Evolutionary conservation across 306 rosid genomes (phyloP).

Genomic region (Cucumis cinereus): DNA sequence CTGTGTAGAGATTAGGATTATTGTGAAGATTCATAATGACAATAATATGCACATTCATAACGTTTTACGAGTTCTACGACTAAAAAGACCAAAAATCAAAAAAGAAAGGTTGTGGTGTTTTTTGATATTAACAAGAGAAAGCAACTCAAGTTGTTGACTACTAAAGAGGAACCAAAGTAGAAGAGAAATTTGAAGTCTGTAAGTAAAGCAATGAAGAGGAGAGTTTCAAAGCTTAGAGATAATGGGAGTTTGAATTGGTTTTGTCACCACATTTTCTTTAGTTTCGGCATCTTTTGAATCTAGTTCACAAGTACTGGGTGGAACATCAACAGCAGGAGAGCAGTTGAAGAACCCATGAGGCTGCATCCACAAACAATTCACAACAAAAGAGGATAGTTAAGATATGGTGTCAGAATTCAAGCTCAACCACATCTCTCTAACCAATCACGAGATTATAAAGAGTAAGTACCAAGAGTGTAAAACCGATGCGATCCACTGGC

Average conservation of each 20-base stretch:
- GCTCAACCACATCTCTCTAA: no score
- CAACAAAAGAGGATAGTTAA: not conserved
- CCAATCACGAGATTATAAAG: not conserved
- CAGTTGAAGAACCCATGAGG: slow-evolving; percentile 88
- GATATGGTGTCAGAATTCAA: no score
- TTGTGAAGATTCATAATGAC: not conserved
- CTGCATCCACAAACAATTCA: slow-evolving; percentile 25
- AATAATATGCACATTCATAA: not conserved
- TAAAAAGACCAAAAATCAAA: not conserved
- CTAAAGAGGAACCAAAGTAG: not conserved
- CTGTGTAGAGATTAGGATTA: no score
- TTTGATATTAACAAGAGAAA: not conserved
- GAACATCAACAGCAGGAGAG: slow-evolving; percentile 71
- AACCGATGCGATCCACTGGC: slow-evolving; percentile 84
- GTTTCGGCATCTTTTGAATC: slow-evolving; percentile 34
- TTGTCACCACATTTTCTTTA: slow-evolving; percentile 26
- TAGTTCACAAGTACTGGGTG: slow-evolving; percentile 34
- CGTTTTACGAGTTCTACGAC: not conserved
- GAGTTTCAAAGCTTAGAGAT: slow-evolving; percentile 1
- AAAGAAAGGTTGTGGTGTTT: no score
- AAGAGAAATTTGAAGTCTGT: not conserved
- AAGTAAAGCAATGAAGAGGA: not conserved
- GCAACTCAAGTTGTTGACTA: not conserved
- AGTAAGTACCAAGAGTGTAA: slow-evolving; percentile 48
- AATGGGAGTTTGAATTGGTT: slow-evolving; percentile 20